These are phyloP conservation scores for Rhododendron williamsianum DNA, from an alignment of 148 eudicot species.

Conservation along the genomic window DNA sequence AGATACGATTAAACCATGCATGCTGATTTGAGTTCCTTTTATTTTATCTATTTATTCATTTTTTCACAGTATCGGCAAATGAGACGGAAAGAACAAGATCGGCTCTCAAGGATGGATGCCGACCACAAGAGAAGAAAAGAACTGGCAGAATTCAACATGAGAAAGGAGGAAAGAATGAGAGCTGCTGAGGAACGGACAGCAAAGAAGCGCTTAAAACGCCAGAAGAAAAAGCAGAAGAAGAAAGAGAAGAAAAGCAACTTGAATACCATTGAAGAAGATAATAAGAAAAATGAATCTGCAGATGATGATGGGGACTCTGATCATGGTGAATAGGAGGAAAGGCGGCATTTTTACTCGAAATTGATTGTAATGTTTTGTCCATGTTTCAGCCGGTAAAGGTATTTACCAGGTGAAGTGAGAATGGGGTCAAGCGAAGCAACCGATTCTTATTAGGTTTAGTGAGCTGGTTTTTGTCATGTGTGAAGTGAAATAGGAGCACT, in stretches of 20 bases:
- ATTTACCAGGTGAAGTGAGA: background rate
- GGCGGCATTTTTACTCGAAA: background rate
- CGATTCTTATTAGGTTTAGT: background rate
- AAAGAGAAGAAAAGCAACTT: conserved; percentile 52
- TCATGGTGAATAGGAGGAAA: conserved; percentile 25
- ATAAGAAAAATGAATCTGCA: conserved; percentile 38
- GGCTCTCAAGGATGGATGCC: conserved; percentile 82
- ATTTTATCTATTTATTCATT: conserved; percentile 34
- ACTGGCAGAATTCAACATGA: conserved; percentile 58
- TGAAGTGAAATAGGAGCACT: background rate
- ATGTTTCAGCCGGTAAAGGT: background rate
- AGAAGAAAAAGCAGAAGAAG: conserved; percentile 72
- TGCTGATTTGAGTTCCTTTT: conserved; percentile 9
- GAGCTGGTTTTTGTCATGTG: background rate
- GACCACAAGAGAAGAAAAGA: conserved; percentile 81
- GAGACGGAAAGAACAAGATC: conserved; percentile 93
- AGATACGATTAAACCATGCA: background rate
- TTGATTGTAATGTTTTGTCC: background rate
- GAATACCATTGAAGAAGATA: conserved; percentile 33
- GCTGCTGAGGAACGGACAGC: conserved; percentile 89
- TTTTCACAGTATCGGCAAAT: conserved; percentile 84
- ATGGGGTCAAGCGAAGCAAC: background rate
- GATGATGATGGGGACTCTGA: conserved; percentile 47
- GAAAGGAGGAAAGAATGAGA: conserved; percentile 79
- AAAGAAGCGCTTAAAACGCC: conserved; percentile 89